A percentile compares a stretch with the other conserved stretches of the same genome.
These are phyloP conservation scores for Leptographium procerum DNA, from an alignment of 2,329 filamentous ascomycete species.

Conservation along the genomic window DNA sequence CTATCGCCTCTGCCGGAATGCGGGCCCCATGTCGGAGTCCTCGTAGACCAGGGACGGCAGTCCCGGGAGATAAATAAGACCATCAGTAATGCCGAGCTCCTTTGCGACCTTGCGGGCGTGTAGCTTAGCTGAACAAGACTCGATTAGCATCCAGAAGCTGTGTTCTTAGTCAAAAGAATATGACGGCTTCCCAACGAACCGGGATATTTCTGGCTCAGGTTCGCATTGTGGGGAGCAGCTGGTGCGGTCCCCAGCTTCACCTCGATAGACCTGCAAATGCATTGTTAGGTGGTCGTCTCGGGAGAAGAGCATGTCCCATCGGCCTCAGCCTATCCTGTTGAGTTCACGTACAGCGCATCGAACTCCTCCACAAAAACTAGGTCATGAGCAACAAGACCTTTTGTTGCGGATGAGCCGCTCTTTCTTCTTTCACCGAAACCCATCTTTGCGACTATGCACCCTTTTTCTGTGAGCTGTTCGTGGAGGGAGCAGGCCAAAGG, in stretches of 20 bases:
- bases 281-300: neutral
- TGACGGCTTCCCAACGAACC: neutral
- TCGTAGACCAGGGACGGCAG: constrained; percentile 39
- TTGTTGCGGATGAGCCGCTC: neutral
- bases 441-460: neutral
- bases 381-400: constrained; percentile 21
- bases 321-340: neutral
- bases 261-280: neutral
- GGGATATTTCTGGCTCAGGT: neutral
- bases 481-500: neutral
- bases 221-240: neutral
- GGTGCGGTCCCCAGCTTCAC: neutral
- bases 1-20: constrained; percentile 49
- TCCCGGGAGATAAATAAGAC: constrained; percentile 46
- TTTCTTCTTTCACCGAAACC: neutral
- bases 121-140: constrained; percentile 32
- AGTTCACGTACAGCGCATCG: constrained; percentile 41
- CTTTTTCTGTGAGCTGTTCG: neutral
- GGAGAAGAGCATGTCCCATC: neutral
- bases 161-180: neutral
- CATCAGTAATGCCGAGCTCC: constrained; percentile 35
- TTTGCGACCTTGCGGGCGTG: constrained; percentile 46
- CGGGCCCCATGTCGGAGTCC: constrained; percentile 45
- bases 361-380: constrained; percentile 40
- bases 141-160: neutral